Percentiles rank a stretch among this genome's conserved stretches.
phyloP scores from a whole-genome alignment of 2,329 filamentous ascomycete genomes.

The Camillea tinctor region DNA sequence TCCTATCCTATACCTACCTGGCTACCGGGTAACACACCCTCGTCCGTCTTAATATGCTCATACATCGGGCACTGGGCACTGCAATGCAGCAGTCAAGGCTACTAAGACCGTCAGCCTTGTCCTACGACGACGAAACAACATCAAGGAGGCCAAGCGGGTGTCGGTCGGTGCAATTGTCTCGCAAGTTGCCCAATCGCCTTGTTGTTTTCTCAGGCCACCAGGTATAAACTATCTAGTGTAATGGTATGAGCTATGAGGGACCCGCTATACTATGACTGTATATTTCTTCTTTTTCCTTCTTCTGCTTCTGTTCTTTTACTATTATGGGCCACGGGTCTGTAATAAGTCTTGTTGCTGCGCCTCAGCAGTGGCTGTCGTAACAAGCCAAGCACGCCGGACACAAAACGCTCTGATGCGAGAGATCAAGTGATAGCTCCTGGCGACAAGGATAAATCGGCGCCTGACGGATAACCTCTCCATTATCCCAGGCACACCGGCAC shows the following conservation, averaged over 20 bases:
- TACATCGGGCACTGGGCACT: too few species aligned
- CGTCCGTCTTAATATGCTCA: too few species aligned
- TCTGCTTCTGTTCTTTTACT: slow-evolving; percentile 2
- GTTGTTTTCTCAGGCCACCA: slow-evolving; percentile 20
- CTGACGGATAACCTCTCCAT: slow-evolving; percentile 11
- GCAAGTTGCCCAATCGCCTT: slow-evolving; percentile 34
- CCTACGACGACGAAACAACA: slow-evolving; percentile 1
- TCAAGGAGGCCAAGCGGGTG: not conserved
- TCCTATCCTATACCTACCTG: too few species aligned
- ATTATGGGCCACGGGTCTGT: slow-evolving; percentile 10
- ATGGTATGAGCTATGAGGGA: not conserved
- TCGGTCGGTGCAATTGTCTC: slow-evolving; percentile 18
- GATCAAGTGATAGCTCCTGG: slow-evolving; percentile 18
- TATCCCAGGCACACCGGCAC: slow-evolving; percentile 19
- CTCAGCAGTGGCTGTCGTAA: slow-evolving; percentile 28
- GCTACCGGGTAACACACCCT: not conserved
- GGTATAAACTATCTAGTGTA: slow-evolving; percentile 2
- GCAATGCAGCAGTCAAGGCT: not conserved
- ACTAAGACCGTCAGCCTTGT: slow-evolving; percentile 20
- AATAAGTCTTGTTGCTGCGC: slow-evolving; percentile 26
- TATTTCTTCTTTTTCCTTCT: slow-evolving; percentile 1
- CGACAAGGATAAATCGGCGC: slow-evolving; percentile 14
- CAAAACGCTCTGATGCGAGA: not conserved
- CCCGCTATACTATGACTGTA: not conserved
- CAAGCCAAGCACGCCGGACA: slow-evolving; percentile 7